phyloP scores from a whole-genome alignment of 1,139 yeast genomes.

The Yamadazyma buinensis region DNA sequence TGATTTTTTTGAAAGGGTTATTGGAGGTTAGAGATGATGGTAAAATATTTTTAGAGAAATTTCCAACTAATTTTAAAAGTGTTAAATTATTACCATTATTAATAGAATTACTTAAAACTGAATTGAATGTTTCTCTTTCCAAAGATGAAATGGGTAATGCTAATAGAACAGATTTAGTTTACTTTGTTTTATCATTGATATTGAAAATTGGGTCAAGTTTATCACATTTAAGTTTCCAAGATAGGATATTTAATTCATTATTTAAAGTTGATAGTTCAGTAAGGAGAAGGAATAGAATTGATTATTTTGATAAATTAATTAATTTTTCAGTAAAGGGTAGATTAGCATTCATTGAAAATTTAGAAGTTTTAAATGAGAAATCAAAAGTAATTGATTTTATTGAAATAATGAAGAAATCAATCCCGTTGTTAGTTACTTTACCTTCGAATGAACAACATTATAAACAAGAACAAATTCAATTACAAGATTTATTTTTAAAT shows the following conservation, averaged over 20 bases:
- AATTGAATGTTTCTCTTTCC: slow-evolving; percentile 21
- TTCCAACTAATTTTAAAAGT: slow-evolving; percentile 66
- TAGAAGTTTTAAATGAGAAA: slow-evolving; percentile 50
- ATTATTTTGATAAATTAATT: slow-evolving; percentile 37
- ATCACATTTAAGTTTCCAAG: slow-evolving; percentile 76
- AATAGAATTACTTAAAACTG: slow-evolving; percentile 39
- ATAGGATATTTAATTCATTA: slow-evolving; percentile 47
- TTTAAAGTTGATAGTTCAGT: slow-evolving; percentile 28
- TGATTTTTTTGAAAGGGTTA: slow-evolving; percentile 66
- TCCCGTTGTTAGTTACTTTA: slow-evolving; percentile 26
- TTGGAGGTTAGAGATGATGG: slow-evolving; percentile 21
- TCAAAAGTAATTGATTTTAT: slow-evolving; percentile 46
- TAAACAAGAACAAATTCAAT: slow-evolving; percentile 31
- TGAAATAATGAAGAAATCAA: slow-evolving; percentile 27
- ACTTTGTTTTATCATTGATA: slow-evolving; percentile 54
- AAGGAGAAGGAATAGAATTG: slow-evolving; percentile 31
- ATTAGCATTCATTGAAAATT: slow-evolving; percentile 49
- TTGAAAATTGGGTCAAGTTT: slow-evolving; percentile 62
- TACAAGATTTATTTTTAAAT: slow-evolving; percentile 58
- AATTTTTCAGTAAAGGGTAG: slow-evolving; percentile 33
- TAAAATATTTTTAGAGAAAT: slow-evolving; percentile 50
- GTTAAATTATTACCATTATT: slow-evolving; percentile 75
- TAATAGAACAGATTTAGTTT: slow-evolving; percentile 34
- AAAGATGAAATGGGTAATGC: slow-evolving; percentile 13
- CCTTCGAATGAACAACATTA: slow-evolving; percentile 23